A percentile compares a stretch with the other conserved stretches of the same genome.
phyloP scores from a whole-genome alignment of 129 eudicot genomes.

The Silybum marianum region DNA sequence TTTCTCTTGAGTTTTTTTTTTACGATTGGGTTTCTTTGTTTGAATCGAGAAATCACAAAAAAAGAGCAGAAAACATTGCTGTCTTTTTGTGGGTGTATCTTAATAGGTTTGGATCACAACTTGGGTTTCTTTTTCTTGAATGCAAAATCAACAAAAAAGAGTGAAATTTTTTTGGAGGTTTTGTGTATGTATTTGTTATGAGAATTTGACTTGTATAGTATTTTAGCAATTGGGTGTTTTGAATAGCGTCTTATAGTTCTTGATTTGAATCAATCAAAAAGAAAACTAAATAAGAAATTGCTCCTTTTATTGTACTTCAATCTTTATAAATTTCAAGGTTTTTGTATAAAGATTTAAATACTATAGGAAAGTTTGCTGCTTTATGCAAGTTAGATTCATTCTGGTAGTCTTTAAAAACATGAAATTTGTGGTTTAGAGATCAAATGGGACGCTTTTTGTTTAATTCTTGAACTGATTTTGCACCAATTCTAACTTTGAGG shows the following conservation, averaged over 20 bases:
- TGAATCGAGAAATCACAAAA: slow-evolving; percentile 19
- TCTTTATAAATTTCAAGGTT: not conserved
- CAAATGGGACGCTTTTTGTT: not conserved
- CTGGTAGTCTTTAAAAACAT: not conserved
- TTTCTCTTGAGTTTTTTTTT: not conserved
- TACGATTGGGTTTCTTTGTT: not conserved
- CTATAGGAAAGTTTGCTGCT: not conserved
- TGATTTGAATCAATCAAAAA: not conserved
- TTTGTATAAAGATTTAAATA: not conserved
- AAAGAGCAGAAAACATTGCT: not conserved
- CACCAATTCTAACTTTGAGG: not conserved
- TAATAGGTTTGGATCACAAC: not conserved
- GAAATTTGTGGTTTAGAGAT: not conserved
- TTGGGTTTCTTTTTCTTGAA: slow-evolving; percentile 8
- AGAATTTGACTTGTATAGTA: not conserved
- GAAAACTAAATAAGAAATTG: not conserved
- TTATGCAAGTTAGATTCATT: slow-evolving; percentile 6
- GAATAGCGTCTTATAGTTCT: not conserved
- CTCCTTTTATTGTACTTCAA: not conserved
- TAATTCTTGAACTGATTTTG: not conserved
- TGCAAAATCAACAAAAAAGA: not conserved
- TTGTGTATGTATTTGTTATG: not conserved
- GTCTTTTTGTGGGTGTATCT: not conserved
- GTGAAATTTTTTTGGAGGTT: not conserved
- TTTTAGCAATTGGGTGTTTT: not conserved